phyloP scores from a whole-genome alignment of 306 rosid species.

The Lithocarpus polystachyus region DNA sequence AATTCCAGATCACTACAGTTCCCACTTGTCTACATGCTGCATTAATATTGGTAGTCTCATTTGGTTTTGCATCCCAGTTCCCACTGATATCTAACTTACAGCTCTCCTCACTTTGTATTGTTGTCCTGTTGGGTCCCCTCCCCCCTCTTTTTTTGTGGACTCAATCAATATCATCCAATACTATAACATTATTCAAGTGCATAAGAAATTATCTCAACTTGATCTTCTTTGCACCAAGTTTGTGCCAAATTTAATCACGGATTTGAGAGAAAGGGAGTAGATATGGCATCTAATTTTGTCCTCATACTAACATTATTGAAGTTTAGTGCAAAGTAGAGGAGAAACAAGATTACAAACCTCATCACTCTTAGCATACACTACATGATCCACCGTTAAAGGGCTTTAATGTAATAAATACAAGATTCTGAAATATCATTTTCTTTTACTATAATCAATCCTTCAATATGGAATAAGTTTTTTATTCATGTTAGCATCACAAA shows the following conservation, averaged over 20 bases:
- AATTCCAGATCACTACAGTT: background rate
- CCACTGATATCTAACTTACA: background rate
- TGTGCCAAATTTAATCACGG: background rate
- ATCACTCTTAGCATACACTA: background rate
- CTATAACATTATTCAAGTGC: background rate
- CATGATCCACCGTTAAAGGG: background rate
- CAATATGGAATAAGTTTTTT: too few relatives aligned
- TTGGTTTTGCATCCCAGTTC: conserved; percentile 2
- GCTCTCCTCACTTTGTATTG: background rate
- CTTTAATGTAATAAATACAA: background rate
- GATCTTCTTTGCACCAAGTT: background rate
- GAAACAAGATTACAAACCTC: background rate
- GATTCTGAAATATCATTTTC: background rate
- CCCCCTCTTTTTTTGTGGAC: too few relatives aligned
- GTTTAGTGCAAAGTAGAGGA: background rate
- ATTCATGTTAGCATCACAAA: too few relatives aligned
- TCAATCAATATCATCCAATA: background rate
- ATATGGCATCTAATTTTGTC: background rate
- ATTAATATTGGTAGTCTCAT: background rate
- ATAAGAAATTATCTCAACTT: background rate
- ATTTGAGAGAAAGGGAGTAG: background rate
- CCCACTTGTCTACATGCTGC: background rate
- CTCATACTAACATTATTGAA: background rate
- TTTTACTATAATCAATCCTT: background rate
- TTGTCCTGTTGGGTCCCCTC: too few relatives aligned